Evolutionary conservation across 495 filamentous ascomycete genomes (phyloP).

Genomic region (Staphylotrichum tortipilum): DNA sequence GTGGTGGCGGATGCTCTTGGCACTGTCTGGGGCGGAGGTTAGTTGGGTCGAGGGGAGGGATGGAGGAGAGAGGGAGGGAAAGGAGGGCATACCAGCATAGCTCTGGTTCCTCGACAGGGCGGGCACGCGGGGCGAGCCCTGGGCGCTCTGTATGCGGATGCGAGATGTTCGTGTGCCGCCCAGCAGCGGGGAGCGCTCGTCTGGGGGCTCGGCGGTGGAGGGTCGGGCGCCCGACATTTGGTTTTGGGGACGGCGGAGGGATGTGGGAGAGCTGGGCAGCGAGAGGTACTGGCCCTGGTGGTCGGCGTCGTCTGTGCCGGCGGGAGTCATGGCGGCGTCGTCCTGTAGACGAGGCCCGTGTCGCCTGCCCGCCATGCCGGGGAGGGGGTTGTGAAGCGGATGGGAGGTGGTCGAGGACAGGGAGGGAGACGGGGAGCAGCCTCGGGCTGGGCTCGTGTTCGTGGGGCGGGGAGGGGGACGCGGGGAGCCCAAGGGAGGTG

Average conservation of each 20-base stretch:
- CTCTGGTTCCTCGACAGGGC: slow-evolving; percentile 41
- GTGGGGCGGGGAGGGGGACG: too few relatives aligned
- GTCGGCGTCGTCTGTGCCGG: slow-evolving; percentile 7
- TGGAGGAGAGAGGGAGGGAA: background rate
- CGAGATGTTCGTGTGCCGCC: slow-evolving; percentile 29
- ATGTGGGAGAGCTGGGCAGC: slow-evolving; percentile 24
- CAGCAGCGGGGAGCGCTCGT: slow-evolving; percentile 42
- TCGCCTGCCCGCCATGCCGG: slow-evolving; percentile 19
- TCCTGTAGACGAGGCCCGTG: slow-evolving; percentile 15
- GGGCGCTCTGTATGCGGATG: slow-evolving; percentile 34
- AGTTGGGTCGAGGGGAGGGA: background rate
- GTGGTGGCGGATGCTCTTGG: slow-evolving; percentile 53
- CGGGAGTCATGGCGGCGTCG: too few relatives aligned
- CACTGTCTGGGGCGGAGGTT: slow-evolving; percentile 21
- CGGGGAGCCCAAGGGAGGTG: too few relatives aligned
- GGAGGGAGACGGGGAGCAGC: background rate
- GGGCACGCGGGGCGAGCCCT: slow-evolving; percentile 30
- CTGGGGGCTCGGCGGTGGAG: slow-evolving; percentile 29
- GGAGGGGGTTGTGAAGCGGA: background rate
- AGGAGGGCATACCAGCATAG: slow-evolving; percentile 30
- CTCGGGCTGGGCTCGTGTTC: background rate
- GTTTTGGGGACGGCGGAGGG: slow-evolving; percentile 16
- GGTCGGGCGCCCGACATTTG: slow-evolving; percentile 18
- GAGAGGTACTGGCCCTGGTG: slow-evolving; percentile 18
- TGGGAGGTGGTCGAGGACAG: background rate